Percentiles rank a stretch among this genome's conserved stretches.
Conservation (phyloP, 75 land plant genomes). For the Cunninghamia lanceolata region DNA sequence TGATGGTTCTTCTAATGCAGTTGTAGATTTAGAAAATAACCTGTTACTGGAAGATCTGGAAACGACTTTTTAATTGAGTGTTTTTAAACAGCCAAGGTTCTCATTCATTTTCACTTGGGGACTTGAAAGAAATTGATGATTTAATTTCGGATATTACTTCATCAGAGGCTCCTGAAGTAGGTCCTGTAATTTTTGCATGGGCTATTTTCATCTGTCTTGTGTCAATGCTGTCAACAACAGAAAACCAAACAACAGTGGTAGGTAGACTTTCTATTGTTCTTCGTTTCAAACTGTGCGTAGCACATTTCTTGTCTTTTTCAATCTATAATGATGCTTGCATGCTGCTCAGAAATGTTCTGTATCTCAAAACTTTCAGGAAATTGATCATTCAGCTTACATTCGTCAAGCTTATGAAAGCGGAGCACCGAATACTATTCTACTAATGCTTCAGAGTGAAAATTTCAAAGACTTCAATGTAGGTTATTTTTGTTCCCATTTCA, state of each 20-base stretch:
- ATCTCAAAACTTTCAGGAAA: constrained; percentile 54
- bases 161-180: constrained; percentile 53
- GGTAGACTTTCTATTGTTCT: neutral
- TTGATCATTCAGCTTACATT: constrained; percentile 81
- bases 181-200: constrained; percentile 82
- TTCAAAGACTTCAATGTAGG: constrained; percentile 74
- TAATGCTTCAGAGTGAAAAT: constrained; percentile 56
- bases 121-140: constrained; percentile 82
- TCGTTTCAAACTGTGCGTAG: neutral
- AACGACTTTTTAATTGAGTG: neutral
- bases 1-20: neutral
- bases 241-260: constrained; percentile 48
- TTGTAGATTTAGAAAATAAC: neutral
- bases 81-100: constrained; percentile 50
- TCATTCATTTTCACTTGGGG: constrained; percentile 54
- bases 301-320: neutral
- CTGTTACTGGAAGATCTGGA: neutral
- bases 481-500: neutral
- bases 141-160: constrained; percentile 50
- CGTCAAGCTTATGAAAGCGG: constrained; percentile 76
- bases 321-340: neutral
- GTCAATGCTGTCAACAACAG: constrained; percentile 62
- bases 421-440: constrained; percentile 50
- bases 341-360: neutral
- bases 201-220: constrained; percentile 79